phyloP scores from a whole-genome alignment of 2,329 filamentous ascomycete genomes.

The Colletotrichum tropicicola region DNA sequence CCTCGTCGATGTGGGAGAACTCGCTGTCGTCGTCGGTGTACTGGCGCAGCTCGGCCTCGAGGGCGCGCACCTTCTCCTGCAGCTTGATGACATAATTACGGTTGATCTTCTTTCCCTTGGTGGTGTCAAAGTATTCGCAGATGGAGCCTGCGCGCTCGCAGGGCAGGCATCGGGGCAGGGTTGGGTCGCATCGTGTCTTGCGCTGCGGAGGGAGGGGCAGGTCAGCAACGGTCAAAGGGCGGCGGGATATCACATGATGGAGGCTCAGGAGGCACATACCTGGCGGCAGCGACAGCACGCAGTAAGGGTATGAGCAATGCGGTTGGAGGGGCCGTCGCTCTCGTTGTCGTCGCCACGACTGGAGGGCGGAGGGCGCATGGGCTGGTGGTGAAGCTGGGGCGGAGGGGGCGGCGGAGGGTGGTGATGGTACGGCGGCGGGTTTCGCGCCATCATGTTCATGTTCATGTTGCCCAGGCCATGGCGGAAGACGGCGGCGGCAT shows the following conservation, averaged over 20 bases:
- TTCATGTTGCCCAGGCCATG: conserved; percentile 52
- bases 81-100: conserved; percentile 92
- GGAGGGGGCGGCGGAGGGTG: conserved; percentile 32
- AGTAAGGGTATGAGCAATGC: conserved; percentile 81
- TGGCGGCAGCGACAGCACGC: conserved; percentile 84
- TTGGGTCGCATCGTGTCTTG: conserved; percentile 95
- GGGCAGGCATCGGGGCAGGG: conserved; percentile 87
- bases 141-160: conserved; percentile 91
- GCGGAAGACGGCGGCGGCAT: conserved; percentile 67
- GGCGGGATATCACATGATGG: conserved; percentile 3
- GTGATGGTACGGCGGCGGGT: conserved; percentile 35
- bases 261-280: conserved; percentile 54
- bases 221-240: conserved; percentile 11
- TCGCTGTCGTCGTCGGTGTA: conserved; percentile 81
- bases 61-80: conserved; percentile 82
- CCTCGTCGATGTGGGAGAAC: conserved; percentile 76
- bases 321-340: conserved; percentile 60
- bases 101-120: conserved; percentile 85
- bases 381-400: conserved; percentile 37
- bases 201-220: conserved; percentile 62
- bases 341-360: conserved; percentile 55
- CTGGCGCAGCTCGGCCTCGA: conserved; percentile 83
- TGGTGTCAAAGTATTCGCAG: conserved; percentile 95
- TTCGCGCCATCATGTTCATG: conserved; percentile 29
- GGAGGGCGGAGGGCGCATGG: conserved; percentile 39